phyloP scores from a whole-genome alignment of 2,329 filamentous ascomycete genomes.

The Penicillium olsonii region DNA sequence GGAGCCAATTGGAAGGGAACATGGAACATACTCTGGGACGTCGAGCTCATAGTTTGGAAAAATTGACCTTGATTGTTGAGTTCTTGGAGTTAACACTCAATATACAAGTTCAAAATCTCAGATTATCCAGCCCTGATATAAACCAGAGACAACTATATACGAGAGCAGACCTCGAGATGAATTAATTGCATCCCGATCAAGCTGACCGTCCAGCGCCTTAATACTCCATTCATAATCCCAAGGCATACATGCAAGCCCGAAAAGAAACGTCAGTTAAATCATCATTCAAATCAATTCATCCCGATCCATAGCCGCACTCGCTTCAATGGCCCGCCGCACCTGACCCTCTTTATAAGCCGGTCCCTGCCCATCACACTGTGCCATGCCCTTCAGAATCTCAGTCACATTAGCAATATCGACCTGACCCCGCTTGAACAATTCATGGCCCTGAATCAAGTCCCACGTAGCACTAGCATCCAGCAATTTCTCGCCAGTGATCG shows the following conservation, averaged over 20 bases:
- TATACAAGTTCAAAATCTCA: too few species aligned
- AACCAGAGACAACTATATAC: background rate
- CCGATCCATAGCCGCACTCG: slow-evolving; percentile 73
- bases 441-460: slow-evolving; percentile 84
- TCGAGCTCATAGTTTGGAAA: too few species aligned
- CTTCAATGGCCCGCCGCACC: slow-evolving; percentile 73
- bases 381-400: slow-evolving; percentile 71
- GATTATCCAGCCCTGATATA: too few species aligned
- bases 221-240: slow-evolving; percentile 10
- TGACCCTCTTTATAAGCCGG: slow-evolving; percentile 82
- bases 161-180: background rate
- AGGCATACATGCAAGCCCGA: background rate
- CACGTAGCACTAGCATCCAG: slow-evolving; percentile 78
- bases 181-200: background rate
- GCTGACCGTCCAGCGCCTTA: slow-evolving; percentile 2
- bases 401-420: slow-evolving; percentile 82
- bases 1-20: too few species aligned
- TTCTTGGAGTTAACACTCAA: too few species aligned
- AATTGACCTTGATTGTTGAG: too few species aligned
- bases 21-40: too few species aligned
- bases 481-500: slow-evolving; percentile 66
- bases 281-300: slow-evolving; percentile 69
- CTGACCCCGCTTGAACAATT: slow-evolving; percentile 72
- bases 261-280: background rate
- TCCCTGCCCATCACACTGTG: slow-evolving; percentile 82